Evolutionary conservation across 768 basidiomycete genomes (phyloP).

Genomic region (Leccinellum albellum): DNA sequence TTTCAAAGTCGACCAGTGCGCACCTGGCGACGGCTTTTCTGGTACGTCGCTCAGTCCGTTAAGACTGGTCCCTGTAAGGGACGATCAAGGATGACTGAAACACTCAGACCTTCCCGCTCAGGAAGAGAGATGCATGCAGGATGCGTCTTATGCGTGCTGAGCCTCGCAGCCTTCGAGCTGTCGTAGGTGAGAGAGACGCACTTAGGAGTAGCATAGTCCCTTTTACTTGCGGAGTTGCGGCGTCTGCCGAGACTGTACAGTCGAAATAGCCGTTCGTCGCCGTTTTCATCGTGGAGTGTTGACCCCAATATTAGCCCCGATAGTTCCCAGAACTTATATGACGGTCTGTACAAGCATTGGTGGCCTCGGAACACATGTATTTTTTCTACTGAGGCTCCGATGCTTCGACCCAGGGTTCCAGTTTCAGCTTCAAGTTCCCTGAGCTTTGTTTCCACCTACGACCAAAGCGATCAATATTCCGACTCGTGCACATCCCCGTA

Average conservation of each 20-base stretch:
- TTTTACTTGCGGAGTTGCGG: not conserved
- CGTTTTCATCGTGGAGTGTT: too few species aligned
- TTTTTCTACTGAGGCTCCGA: too few species aligned
- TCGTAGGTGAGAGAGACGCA: constrained; percentile 1
- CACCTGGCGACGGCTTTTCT: constrained; percentile 23
- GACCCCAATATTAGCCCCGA: too few species aligned
- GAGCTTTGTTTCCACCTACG: too few species aligned
- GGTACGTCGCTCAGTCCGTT: constrained; percentile 26
- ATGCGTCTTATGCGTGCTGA: constrained; percentile 25
- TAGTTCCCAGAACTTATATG: too few species aligned
- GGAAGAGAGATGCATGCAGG: constrained; percentile 15
- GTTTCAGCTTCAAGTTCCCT: too few species aligned
- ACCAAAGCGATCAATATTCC: too few species aligned
- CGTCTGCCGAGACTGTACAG: not conserved
- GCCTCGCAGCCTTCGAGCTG: constrained; percentile 30
- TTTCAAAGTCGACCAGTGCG: constrained; percentile 24
- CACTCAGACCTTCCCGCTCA: constrained; percentile 36
- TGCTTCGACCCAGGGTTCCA: too few species aligned
- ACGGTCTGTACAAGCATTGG: too few species aligned
- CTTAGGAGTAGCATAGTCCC: not conserved
- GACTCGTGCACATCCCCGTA: too few species aligned
- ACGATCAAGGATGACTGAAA: constrained; percentile 27
- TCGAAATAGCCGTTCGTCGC: too few species aligned
- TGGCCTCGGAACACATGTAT: too few species aligned
- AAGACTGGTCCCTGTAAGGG: constrained; percentile 26